A percentile compares a stretch with the other conserved stretches of the same genome.
Conservation (phyloP, 2,329 filamentous ascomycete genomes). For the Bipolaris oryzae region DNA sequence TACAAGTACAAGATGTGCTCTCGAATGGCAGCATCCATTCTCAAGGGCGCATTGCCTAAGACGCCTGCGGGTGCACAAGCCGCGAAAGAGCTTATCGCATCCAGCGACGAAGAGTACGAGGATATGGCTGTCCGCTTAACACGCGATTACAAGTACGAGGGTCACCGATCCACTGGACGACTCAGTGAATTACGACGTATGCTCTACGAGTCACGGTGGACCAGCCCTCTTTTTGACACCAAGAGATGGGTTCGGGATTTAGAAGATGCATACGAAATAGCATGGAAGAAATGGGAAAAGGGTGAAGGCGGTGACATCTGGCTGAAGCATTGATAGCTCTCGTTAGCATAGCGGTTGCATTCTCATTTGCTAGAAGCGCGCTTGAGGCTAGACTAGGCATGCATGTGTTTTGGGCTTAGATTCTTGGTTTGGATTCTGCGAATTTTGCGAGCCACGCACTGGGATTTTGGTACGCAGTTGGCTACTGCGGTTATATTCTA, state of each 20-base stretch:
- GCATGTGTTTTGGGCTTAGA: conserved; percentile 4
- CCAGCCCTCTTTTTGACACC: conserved; percentile 88
- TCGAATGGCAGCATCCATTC: conserved; percentile 93
- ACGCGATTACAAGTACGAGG: conserved; percentile 40
- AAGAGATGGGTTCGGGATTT: conserved; percentile 87
- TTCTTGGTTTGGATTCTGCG: conserved; percentile 9
- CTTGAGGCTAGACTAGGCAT: conserved; percentile 1
- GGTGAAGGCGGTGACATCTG: conserved; percentile 94
- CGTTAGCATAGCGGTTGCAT: conserved; percentile 2
- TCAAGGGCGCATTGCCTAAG: conserved; percentile 84
- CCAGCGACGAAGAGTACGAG: conserved; percentile 83
- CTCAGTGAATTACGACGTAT: conserved; percentile 79
- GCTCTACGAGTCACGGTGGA: conserved; percentile 83
- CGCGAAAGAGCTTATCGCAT: conserved; percentile 76
- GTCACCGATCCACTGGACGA: conserved; percentile 60
- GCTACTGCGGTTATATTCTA: conserved; percentile 4
- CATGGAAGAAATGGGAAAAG: conserved; percentile 85
- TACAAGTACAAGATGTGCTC: conserved; percentile 99
- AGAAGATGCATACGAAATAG: conserved; percentile 84
- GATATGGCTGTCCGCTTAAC: conserved; percentile 54
- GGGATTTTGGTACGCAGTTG: conserved; percentile 1
- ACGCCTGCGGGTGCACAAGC: conserved; percentile 69
- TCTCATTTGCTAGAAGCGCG: conserved; percentile 5
- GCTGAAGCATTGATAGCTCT: conserved; percentile 53
- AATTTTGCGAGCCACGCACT: neutral